phyloP scores from a whole-genome alignment of 2,329 filamentous ascomycete genomes.

The Fusarium nisikadoi region DNA sequence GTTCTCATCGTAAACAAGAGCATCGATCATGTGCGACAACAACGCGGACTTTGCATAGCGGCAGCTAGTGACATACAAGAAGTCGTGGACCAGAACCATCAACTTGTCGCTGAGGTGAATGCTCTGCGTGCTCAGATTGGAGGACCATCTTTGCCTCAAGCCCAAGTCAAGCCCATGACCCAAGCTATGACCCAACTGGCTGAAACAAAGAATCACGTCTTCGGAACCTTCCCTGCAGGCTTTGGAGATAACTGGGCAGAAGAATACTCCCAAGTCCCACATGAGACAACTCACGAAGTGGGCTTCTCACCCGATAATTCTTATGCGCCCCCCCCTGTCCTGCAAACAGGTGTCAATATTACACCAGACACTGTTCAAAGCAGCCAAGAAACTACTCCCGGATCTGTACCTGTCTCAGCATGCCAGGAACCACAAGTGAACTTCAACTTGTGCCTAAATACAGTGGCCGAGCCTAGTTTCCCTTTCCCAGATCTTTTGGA shows the following conservation, averaged over 20 bases:
- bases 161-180: conserved; percentile 1
- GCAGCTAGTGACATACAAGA: conserved; percentile 7
- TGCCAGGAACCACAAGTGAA: neutral
- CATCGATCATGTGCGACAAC: conserved; percentile 11
- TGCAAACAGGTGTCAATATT: neutral
- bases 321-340: neutral
- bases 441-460: neutral
- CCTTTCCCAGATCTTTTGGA: neutral
- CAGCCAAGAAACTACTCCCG: neutral
- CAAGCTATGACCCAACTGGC: conserved; percentile 16
- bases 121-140: conserved; percentile 2
- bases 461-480: neutral
- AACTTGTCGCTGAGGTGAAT: conserved; percentile 8
- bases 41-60: neutral
- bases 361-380: neutral
- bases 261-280: neutral
- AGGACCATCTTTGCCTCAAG: neutral
- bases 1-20: conserved; percentile 23
- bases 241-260: conserved; percentile 17
- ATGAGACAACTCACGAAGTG: neutral
- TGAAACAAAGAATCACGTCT: conserved; percentile 7
- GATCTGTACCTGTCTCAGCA: neutral
- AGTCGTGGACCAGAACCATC: neutral
- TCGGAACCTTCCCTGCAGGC: neutral
- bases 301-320: neutral